Percentiles rank a stretch among this genome's conserved stretches.
These are phyloP conservation scores for Nepenthes mirabilis DNA, from an alignment of 148 eudicot genomes.

Conservation along the genomic window DNA sequence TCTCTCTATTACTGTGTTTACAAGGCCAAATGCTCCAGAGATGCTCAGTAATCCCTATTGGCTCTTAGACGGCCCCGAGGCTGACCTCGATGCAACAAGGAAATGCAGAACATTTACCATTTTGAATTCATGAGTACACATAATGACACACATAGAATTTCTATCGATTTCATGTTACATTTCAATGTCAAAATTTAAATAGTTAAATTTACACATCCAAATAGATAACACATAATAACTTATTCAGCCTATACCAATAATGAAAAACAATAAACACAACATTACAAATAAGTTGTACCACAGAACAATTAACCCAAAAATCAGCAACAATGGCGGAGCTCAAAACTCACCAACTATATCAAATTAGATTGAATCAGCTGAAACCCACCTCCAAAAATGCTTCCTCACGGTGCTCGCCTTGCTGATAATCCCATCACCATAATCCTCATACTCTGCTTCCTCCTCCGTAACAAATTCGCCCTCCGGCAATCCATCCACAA, in stretches of 20 bases:
- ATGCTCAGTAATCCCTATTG: too few relatives aligned
- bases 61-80: too few relatives aligned
- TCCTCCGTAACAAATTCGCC: slow-evolving; percentile 73
- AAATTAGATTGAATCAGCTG: slow-evolving; percentile 32
- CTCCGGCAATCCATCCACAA: slow-evolving; percentile 76
- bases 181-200: too few relatives aligned
- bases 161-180: too few relatives aligned
- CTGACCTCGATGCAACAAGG: too few relatives aligned
- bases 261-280: neutral
- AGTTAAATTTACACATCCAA: slow-evolving; percentile 13
- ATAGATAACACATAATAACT: slow-evolving; percentile 4
- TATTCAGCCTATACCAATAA: slow-evolving; percentile 6
- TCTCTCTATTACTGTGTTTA: too few relatives aligned
- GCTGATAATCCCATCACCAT: slow-evolving; percentile 18
- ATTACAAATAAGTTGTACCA: neutral
- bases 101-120: too few relatives aligned
- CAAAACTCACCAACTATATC: slow-evolving; percentile 29
- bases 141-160: too few relatives aligned
- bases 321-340: neutral
- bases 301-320: slow-evolving; percentile 1
- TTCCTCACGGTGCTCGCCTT: slow-evolving; percentile 52
- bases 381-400: slow-evolving; percentile 96
- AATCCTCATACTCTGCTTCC: slow-evolving; percentile 43
- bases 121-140: too few relatives aligned
- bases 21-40: too few relatives aligned